phyloP scores from a whole-genome alignment of 2,329 filamentous ascomycete species.

The Sclerotinia subarctica region DNA sequence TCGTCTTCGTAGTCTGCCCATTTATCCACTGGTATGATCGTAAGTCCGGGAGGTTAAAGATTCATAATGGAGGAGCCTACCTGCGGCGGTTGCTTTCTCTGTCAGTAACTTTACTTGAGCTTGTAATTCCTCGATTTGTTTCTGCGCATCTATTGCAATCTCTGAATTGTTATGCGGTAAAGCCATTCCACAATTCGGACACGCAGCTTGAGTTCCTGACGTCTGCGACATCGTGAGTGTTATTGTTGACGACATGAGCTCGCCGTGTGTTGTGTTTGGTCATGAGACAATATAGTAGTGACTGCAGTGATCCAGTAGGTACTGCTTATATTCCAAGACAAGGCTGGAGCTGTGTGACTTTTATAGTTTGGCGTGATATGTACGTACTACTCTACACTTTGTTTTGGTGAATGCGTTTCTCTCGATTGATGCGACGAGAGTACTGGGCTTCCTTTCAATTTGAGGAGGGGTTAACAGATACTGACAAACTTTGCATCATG shows the following conservation, averaged over 20 bases:
- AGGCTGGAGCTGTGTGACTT: slow-evolving; percentile 1
- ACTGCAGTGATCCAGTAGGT: not conserved
- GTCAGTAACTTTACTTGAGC: slow-evolving; percentile 67
- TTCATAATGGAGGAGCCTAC: slow-evolving; percentile 40
- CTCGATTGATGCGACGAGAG: not conserved
- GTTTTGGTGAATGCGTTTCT: not conserved
- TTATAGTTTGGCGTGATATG: not conserved
- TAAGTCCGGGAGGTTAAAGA: slow-evolving; percentile 15
- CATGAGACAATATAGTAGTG: slow-evolving; percentile 24
- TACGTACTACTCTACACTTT: not conserved
- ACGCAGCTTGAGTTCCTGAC: slow-evolving; percentile 24
- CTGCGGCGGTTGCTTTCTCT: slow-evolving; percentile 64
- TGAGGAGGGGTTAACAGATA: slow-evolving; percentile 15
- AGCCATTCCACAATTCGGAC: slow-evolving; percentile 38
- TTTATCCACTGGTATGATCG: slow-evolving; percentile 49
- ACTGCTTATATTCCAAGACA: slow-evolving; percentile 15
- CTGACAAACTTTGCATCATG: not conserved
- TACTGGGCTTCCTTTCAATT: not conserved
- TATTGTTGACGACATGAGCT: slow-evolving; percentile 37
- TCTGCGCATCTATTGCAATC: slow-evolving; percentile 46
- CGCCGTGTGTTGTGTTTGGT: slow-evolving; percentile 22
- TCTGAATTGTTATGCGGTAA: slow-evolving; percentile 29
- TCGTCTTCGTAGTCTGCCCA: slow-evolving; percentile 82
- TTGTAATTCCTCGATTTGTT: slow-evolving; percentile 66
- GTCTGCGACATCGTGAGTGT: slow-evolving; percentile 34